A percentile compares a stretch with the other conserved stretches of the same genome.
Conservation (phyloP, 1,284 basidiomycete genomes). For the Sanghuangporus sanghuang region DNA sequence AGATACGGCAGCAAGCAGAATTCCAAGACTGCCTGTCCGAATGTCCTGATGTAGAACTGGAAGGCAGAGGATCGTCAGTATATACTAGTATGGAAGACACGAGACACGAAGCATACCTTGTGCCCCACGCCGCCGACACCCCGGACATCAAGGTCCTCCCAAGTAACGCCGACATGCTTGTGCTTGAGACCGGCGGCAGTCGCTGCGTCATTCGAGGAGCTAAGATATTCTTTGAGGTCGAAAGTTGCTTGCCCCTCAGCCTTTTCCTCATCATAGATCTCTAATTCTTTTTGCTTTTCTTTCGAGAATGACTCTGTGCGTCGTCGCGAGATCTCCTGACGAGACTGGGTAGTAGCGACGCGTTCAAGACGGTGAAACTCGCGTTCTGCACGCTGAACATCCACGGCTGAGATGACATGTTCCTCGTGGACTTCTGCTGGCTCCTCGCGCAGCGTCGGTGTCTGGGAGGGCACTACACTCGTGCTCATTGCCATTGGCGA, state of each 20-base stretch:
- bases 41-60: conserved; percentile 59
- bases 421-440: background rate
- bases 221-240: conserved; percentile 73
- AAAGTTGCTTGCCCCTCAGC: conserved; percentile 34
- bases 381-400: conserved; percentile 43
- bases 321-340: conserved; percentile 18
- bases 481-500: background rate
- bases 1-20: conserved; percentile 54
- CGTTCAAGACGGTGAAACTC: conserved; percentile 50
- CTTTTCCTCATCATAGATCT: conserved; percentile 42
- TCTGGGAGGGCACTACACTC: conserved; percentile 16
- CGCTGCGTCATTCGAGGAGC: conserved; percentile 59
- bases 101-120: conserved; percentile 40
- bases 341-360: conserved; percentile 27
- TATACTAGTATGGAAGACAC: background rate
- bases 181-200: conserved; percentile 73
- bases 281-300: conserved; percentile 26
- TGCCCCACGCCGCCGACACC: conserved; percentile 57
- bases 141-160: conserved; percentile 70
- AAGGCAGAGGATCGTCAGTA: background rate
- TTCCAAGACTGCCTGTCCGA: conserved; percentile 52
- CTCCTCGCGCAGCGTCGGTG: conserved; percentile 15
- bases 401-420: conserved; percentile 26
- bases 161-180: conserved; percentile 81
- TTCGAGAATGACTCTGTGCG: conserved; percentile 18